These are phyloP conservation scores for Spirogloea muscicola DNA, from an alignment of 139 green algal species.

Conservation along the genomic window DNA sequence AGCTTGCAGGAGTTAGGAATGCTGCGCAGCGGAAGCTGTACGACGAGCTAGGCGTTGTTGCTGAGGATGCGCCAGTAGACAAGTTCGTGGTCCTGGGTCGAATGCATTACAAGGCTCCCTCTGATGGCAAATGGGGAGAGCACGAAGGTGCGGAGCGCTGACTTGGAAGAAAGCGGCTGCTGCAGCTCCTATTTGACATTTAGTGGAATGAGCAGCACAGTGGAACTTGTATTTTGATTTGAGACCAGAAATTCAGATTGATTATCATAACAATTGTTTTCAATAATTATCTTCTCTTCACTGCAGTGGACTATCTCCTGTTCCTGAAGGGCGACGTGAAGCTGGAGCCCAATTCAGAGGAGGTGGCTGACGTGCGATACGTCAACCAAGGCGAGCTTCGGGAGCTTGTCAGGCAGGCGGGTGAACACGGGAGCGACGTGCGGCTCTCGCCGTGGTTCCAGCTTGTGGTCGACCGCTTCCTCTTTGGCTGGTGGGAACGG, in stretches of 20 bases:
- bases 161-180: background rate
- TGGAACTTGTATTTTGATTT: no score
- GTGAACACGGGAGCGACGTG: constrained; percentile 54
- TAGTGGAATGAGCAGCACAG: no score
- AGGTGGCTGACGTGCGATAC: constrained; percentile 50
- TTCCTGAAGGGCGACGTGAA: constrained; percentile 58
- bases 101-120: constrained; percentile 83
- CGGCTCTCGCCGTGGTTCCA: constrained; percentile 89
- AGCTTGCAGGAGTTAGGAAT: constrained; percentile 27
- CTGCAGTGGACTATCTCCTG: constrained; percentile 92
- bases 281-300: background rate
- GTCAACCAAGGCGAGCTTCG: constrained; percentile 50
- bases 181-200: background rate
- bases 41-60: constrained; percentile 48
- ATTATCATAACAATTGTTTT: no score
- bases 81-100: constrained; percentile 78
- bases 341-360: constrained; percentile 66
- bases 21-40: constrained; percentile 52
- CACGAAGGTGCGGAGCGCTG: constrained; percentile 62
- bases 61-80: constrained; percentile 55
- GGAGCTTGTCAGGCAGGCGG: constrained; percentile 48
- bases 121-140: constrained; percentile 66
- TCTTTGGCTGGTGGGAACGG: constrained; percentile 81
- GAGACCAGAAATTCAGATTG: no score
- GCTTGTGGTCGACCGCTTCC: constrained; percentile 80